phyloP scores from a whole-genome alignment of 2,329 filamentous ascomycete species.

The Hyphodiscus sp. region DNA sequence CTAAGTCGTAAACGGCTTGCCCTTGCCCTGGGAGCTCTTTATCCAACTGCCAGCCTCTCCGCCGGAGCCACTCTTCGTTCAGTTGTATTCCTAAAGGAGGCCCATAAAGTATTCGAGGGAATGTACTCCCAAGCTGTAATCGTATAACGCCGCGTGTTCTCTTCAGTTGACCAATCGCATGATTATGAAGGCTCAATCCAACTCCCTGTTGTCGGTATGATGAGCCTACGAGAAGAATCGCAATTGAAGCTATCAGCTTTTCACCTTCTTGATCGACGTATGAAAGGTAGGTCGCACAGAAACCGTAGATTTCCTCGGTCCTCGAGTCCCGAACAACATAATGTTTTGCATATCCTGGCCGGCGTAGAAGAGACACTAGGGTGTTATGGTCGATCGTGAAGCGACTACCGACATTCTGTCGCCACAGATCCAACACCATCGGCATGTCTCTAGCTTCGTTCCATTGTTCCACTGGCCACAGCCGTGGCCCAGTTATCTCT shows the following conservation, averaged over 20 bases:
- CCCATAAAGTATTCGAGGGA: slow-evolving; percentile 51
- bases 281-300: slow-evolving; percentile 54
- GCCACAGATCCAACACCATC: slow-evolving; percentile 24
- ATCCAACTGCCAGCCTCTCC: slow-evolving; percentile 47
- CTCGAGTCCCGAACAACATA: slow-evolving; percentile 46
- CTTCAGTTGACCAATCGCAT: slow-evolving; percentile 43
- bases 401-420: slow-evolving; percentile 22
- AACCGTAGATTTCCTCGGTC: slow-evolving; percentile 42
- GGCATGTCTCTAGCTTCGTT: slow-evolving; percentile 25
- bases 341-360: slow-evolving; percentile 51
- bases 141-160: slow-evolving; percentile 46
- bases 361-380: slow-evolving; percentile 42
- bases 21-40: slow-evolving; percentile 40
- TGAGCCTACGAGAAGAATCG: slow-evolving; percentile 45
- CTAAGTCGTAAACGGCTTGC: slow-evolving; percentile 46
- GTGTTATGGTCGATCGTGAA: slow-evolving; percentile 40
- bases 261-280: slow-evolving; percentile 48
- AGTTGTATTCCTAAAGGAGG: slow-evolving; percentile 36
- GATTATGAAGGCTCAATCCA: slow-evolving; percentile 45
- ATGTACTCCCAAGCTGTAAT: slow-evolving; percentile 51
- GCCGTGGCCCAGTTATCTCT: slow-evolving; percentile 8
- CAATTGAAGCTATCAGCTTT: slow-evolving; percentile 49
- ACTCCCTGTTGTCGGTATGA: slow-evolving; percentile 44
- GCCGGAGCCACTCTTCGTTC: slow-evolving; percentile 46
- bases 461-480: slow-evolving; percentile 28